phyloP scores from a whole-genome alignment of 768 basidiomycete species.

The Kockovaella imperatae region DNA sequence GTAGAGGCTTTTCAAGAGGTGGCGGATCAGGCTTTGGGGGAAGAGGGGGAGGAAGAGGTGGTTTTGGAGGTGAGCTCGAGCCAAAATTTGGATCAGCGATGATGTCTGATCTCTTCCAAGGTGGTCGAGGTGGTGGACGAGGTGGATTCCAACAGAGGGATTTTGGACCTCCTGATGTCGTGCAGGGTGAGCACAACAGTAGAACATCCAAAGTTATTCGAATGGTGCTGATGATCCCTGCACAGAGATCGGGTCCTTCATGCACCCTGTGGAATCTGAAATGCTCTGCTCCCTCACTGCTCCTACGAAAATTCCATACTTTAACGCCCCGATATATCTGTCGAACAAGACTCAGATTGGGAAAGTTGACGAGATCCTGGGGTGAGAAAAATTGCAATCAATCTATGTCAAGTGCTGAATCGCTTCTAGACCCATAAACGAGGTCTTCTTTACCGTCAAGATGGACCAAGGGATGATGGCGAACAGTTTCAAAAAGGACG shows the following conservation, averaged over 20 bases:
- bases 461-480: conserved; percentile 95
- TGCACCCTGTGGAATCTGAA: conserved; percentile 94
- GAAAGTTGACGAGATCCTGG: conserved; percentile 98
- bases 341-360: conserved; percentile 93
- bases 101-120: neutral
- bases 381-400: too few species aligned
- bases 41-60: conserved; percentile 24
- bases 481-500: conserved; percentile 89
- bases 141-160: conserved; percentile 44
- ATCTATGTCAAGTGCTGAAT: too few species aligned
- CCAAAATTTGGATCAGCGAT: neutral
- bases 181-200: conserved; percentile 43
- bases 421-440: conserved; percentile 96
- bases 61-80: conserved; percentile 23
- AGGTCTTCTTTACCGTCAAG: conserved; percentile 96
- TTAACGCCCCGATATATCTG: conserved; percentile 97
- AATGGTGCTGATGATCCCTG: neutral
- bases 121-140: conserved; percentile 42
- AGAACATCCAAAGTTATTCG: neutral
- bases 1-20: conserved; percentile 37
- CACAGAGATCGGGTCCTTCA: conserved; percentile 83
- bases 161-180: conserved; percentile 49
- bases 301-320: conserved; percentile 89
- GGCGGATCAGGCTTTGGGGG: conserved; percentile 33
- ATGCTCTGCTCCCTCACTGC: conserved; percentile 87